A percentile compares a stretch with the other conserved stretches of the same genome.
These are phyloP conservation scores for Backusella westeae DNA, from an alignment of 192 early-diverging fungal genomes.

Conservation along the genomic window DNA sequence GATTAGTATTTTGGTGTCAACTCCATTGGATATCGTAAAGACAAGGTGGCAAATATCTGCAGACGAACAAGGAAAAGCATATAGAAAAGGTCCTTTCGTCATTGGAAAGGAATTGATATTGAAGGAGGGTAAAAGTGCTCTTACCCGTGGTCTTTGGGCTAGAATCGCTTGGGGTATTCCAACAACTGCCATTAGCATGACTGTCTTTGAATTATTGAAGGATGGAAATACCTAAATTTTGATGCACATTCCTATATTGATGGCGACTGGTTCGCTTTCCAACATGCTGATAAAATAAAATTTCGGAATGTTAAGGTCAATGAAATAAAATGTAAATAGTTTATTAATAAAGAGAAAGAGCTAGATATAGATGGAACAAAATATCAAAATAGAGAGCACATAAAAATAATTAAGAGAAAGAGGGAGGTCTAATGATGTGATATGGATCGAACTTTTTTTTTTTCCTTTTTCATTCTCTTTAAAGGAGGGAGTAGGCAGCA, in stretches of 20 bases:
- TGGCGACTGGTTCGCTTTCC: background rate
- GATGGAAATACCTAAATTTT: conserved; percentile 1
- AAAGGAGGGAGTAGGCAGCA: background rate
- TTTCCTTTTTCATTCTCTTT: background rate
- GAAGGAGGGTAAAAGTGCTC: conserved; percentile 60
- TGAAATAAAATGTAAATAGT: conserved; percentile 1
- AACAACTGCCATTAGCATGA: conserved; percentile 68
- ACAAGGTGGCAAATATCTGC: conserved; percentile 72
- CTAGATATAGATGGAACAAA: background rate
- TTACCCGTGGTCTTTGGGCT: conserved; percentile 66
- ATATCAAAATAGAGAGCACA: background rate
- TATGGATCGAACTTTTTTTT: conserved; percentile 1
- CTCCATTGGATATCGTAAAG: conserved; percentile 76
- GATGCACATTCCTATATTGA: background rate
- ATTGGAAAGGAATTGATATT: conserved; percentile 48
- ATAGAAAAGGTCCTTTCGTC: conserved; percentile 30
- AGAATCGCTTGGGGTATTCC: conserved; percentile 70
- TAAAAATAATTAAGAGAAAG: background rate
- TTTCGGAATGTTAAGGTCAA: background rate
- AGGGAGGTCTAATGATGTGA: background rate
- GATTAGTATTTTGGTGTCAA: conserved; percentile 60
- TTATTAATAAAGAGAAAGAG: background rate
- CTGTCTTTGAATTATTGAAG: conserved; percentile 56
- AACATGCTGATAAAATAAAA: background rate
- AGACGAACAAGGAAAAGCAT: conserved; percentile 22